These are phyloP conservation scores for Rutstroemia sp. DNA, from an alignment of 2,329 filamentous ascomycete genomes.

Conservation along the genomic window DNA sequence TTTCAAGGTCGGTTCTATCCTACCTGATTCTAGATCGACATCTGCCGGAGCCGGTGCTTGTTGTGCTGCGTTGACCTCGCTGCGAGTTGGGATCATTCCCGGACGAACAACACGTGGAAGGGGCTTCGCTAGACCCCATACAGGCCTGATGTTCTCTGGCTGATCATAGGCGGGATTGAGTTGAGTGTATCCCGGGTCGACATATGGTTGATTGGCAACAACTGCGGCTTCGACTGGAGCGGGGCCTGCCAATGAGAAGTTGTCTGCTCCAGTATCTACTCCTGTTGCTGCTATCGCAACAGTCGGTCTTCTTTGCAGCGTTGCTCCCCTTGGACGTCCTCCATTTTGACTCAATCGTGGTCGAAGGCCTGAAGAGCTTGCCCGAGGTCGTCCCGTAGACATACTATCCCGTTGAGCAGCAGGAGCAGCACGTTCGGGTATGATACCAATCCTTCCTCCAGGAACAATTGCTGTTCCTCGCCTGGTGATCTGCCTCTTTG, in stretches of 20 bases:
- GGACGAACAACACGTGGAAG: conserved; percentile 45
- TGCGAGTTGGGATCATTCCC: conserved; percentile 42
- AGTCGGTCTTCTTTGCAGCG: conserved; percentile 3
- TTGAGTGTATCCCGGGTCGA: conserved; percentile 46
- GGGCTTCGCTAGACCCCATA: conserved; percentile 47
- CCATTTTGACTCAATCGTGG: neutral
- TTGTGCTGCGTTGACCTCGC: conserved; percentile 31
- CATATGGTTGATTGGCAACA: conserved; percentile 35
- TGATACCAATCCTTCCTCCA: neutral
- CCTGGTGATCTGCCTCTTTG: neutral
- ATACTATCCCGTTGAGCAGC: neutral
- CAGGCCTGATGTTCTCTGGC: conserved; percentile 39
- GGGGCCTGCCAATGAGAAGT: conserved; percentile 27
- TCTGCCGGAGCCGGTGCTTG: conserved; percentile 29
- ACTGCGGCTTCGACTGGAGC: conserved; percentile 17
- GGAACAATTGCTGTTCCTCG: conserved; percentile 1
- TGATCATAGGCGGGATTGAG: conserved; percentile 49
- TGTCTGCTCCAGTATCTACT: conserved; percentile 8
- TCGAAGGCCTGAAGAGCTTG: conserved; percentile 3
- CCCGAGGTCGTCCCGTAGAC: neutral
- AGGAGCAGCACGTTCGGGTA: conserved; percentile 2
- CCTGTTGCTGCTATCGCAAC: conserved; percentile 7
- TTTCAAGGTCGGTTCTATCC: conserved; percentile 30
- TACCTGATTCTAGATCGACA: conserved; percentile 36
- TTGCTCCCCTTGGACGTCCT: conserved; percentile 5